phyloP scores from a whole-genome alignment of 2,329 filamentous ascomycete species.

The Stylonectria norvegica region DNA sequence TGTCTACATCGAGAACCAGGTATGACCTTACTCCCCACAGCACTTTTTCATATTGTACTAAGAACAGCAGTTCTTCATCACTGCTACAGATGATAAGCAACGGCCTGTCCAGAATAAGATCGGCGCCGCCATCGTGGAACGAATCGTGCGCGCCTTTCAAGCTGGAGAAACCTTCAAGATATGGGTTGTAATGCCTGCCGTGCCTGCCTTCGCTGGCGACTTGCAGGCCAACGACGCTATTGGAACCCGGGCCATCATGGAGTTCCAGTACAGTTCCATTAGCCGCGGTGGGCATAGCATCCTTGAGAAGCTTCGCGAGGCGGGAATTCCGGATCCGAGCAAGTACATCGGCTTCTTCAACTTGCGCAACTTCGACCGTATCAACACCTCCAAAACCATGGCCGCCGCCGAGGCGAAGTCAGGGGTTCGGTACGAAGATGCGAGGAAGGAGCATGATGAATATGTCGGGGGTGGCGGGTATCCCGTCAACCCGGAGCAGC shows the following conservation, averaged over 20 bases:
- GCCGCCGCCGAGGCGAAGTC: constrained; percentile 55
- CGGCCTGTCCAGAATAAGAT: constrained; percentile 74
- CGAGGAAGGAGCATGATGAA: constrained; percentile 61
- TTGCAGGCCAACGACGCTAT: constrained; percentile 68
- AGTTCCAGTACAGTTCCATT: constrained; percentile 80
- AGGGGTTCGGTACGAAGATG: constrained; percentile 66
- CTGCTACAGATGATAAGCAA: constrained; percentile 67
- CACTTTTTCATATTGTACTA: not conserved
- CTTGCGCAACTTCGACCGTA: constrained; percentile 77
- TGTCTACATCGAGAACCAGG: constrained; percentile 75
- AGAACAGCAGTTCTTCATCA: constrained; percentile 72
- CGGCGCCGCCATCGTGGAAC: constrained; percentile 73
- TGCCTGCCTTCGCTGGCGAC: constrained; percentile 81
- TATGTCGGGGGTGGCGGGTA: constrained; percentile 47
- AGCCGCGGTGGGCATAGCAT: constrained; percentile 74
- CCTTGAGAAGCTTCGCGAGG: constrained; percentile 65
- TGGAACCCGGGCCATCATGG: constrained; percentile 81
- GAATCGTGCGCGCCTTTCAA: constrained; percentile 67
- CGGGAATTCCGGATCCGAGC: constrained; percentile 65
- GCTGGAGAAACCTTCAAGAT: constrained; percentile 67
- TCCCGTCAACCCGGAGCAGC: constrained; percentile 31
- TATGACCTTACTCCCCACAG: constrained; percentile 16
- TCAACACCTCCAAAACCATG: constrained; percentile 67
- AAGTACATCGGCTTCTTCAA: constrained; percentile 84
- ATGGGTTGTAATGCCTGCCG: constrained; percentile 73